A percentile compares a stretch with the other conserved stretches of the same genome.
These are phyloP conservation scores for Daldinia bambusicola DNA, from an alignment of 495 filamentous ascomycete genomes.

Conservation along the genomic window DNA sequence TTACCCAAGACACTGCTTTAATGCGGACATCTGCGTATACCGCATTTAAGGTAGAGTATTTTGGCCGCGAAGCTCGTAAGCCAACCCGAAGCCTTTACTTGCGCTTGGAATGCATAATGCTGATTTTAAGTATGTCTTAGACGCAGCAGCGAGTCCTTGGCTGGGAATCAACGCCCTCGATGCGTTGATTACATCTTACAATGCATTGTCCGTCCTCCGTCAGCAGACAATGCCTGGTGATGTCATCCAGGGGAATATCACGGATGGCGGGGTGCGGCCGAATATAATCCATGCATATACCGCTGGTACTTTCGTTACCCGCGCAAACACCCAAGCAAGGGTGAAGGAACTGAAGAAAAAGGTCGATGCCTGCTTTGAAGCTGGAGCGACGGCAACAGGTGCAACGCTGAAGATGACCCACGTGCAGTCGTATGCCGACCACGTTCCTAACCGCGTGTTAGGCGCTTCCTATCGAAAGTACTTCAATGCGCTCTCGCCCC, in stretches of 20 bases:
- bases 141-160: conserved; percentile 73
- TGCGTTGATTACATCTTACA: conserved; percentile 69
- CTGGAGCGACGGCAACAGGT: conserved; percentile 69
- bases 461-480: conserved; percentile 62
- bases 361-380: conserved; percentile 67
- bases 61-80: conserved; percentile 57
- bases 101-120: conserved; percentile 4
- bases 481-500: conserved; percentile 60
- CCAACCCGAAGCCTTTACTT: not conserved
- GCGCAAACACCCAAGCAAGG: conserved; percentile 59
- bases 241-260: conserved; percentile 68
- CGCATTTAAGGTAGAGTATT: conserved; percentile 61
- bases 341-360: conserved; percentile 60
- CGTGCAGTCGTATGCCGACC: conserved; percentile 65
- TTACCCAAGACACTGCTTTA: conserved; percentile 53
- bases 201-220: conserved; percentile 67
- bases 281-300: conserved; percentile 72
- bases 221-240: conserved; percentile 72
- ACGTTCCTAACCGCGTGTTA: conserved; percentile 68
- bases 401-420: conserved; percentile 60
- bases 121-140: conserved; percentile 41
- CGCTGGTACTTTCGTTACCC: conserved; percentile 62
- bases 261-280: conserved; percentile 66
- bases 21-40: conserved; percentile 62
- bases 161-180: conserved; percentile 72